These are phyloP conservation scores for Castanopsis chinensis DNA, from an alignment of 306 rosid species.

Conservation along the genomic window DNA sequence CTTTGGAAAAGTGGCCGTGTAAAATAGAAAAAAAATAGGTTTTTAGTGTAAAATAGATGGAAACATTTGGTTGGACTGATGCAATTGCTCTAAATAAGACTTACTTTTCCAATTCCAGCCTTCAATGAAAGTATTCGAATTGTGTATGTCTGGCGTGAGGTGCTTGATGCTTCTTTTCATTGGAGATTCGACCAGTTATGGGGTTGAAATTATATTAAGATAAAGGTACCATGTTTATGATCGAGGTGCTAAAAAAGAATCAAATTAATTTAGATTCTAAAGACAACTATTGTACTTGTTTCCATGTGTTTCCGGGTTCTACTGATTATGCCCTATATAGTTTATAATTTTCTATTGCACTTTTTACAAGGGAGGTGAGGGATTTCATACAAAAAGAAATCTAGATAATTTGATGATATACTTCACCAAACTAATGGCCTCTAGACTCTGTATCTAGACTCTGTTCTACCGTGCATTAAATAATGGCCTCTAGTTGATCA, in stretches of 20 bases:
- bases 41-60: no score
- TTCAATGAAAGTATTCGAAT: conserved; percentile 25
- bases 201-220: not conserved
- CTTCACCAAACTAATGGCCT: not conserved
- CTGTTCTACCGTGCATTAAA: conserved; percentile 46
- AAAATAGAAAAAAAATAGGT: no score
- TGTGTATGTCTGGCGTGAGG: not conserved
- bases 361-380: not conserved
- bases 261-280: no score
- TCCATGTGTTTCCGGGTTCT: conserved; percentile 14
- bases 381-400: conserved; percentile 16
- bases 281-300: no score
- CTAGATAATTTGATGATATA: not conserved
- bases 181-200: conserved; percentile 26
- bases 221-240: conserved; percentile 9
- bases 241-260: not conserved
- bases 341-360: not conserved
- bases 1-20: no score
- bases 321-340: not conserved
- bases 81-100: no score
- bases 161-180: conserved; percentile 25
- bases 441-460: no score
- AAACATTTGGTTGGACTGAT: no score
- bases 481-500: conserved; percentile 77
- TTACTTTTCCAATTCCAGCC: no score